Evolutionary conservation across 1,284 basidiomycete species (phyloP).

Genomic region (Volvariella surrecta): DNA sequence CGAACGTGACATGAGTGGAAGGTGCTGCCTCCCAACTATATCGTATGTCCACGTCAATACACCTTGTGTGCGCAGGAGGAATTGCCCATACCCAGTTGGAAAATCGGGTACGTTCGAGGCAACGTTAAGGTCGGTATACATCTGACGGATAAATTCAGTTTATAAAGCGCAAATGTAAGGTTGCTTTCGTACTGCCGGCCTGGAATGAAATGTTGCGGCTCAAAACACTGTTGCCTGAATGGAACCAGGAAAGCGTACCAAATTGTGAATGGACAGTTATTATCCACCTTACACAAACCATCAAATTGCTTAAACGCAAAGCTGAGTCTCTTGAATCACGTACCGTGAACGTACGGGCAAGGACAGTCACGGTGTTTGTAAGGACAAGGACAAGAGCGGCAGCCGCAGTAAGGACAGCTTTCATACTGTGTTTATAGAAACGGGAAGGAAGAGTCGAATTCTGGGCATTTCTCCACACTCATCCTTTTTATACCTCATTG

Average conservation of each 20-base stretch:
- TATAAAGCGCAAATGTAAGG: not conserved
- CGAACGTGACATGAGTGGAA: constrained; percentile 26
- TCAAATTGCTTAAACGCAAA: not conserved
- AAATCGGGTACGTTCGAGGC: constrained; percentile 24
- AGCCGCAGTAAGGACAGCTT: no score
- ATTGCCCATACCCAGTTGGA: constrained; percentile 23
- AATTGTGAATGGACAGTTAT: constrained; percentile 35
- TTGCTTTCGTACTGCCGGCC: constrained; percentile 24
- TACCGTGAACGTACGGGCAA: constrained; percentile 35
- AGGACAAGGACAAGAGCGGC: constrained; percentile 3
- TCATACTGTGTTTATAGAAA: no score
- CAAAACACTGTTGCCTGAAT: not conserved
- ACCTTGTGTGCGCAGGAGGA: not conserved
- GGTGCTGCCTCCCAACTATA: constrained; percentile 33
- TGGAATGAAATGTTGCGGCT: constrained; percentile 13
- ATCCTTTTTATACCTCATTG: no score
- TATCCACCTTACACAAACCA: constrained; percentile 26
- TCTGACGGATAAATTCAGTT: constrained; percentile 14
- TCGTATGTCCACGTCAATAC: not conserved
- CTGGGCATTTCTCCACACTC: no score
- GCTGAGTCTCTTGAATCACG: constrained; percentile 5
- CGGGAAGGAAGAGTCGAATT: no score
- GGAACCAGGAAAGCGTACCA: constrained; percentile 21
- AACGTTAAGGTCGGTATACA: constrained; percentile 33
- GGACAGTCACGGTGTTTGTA: constrained; percentile 19